Evolutionary conservation across 2,329 filamentous ascomycete species (phyloP).

Genomic region (Diaporthe aspalathi): DNA sequence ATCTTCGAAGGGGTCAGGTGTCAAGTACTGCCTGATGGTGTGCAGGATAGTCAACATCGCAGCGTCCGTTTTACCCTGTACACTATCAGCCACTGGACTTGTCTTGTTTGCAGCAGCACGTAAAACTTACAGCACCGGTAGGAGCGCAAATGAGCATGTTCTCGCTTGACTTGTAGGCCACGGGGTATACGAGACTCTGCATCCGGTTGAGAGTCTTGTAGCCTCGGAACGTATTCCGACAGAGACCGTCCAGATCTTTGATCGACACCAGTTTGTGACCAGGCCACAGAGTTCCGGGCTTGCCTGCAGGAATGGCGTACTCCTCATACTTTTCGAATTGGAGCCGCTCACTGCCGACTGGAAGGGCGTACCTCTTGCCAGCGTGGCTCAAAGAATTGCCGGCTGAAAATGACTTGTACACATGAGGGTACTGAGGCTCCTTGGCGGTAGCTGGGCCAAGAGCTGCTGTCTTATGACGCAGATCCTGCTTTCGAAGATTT

Average conservation of each 20-base stretch:
- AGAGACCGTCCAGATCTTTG: conserved; percentile 86
- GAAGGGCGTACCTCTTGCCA: conserved; percentile 86
- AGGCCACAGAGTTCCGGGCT: conserved; percentile 77
- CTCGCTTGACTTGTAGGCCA: conserved; percentile 94
- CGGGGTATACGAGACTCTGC: conserved; percentile 96
- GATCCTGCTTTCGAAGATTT: conserved; percentile 79
- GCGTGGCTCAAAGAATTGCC: conserved; percentile 86
- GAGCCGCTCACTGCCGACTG: conserved; percentile 76
- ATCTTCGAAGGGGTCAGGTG: conserved; percentile 82
- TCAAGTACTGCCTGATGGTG: conserved; percentile 85
- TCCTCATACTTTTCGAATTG: conserved; percentile 88
- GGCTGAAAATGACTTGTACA: conserved; percentile 85
- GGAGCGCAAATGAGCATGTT: conserved; percentile 99
- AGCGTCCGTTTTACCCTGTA: conserved; percentile 91
- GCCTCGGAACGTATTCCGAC: conserved; percentile 89
- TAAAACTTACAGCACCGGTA: conserved; percentile 79
- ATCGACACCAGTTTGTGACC: conserved; percentile 84
- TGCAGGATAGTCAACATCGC: conserved; percentile 97
- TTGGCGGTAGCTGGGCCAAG: conserved; percentile 78
- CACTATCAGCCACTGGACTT: conserved; percentile 37
- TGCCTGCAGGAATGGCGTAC: conserved; percentile 84
- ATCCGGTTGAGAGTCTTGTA: conserved; percentile 96
- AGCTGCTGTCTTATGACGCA: conserved; percentile 82
- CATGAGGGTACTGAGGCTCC: conserved; percentile 88
- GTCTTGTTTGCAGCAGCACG: neutral